A percentile compares a stretch with the other conserved stretches of the same genome.
phyloP scores from a whole-genome alignment of 2,329 filamentous ascomycete genomes.

The Elsinoe ampelina region DNA sequence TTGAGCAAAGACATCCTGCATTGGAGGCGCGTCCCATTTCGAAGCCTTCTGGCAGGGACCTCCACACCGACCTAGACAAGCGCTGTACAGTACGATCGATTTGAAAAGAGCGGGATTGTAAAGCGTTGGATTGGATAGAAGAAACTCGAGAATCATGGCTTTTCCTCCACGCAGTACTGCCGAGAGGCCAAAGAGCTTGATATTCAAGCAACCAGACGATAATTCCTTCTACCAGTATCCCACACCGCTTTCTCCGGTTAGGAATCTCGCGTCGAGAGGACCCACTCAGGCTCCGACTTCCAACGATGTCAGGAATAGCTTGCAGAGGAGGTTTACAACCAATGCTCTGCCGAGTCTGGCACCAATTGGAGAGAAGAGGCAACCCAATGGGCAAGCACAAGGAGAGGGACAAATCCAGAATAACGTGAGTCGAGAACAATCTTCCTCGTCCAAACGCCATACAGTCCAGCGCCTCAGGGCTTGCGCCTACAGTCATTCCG shows the following conservation, averaged over 20 bases:
- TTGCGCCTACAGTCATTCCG: too few relatives aligned
- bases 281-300: slow-evolving; percentile 45
- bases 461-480: too few relatives aligned
- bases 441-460: not conserved
- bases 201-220: slow-evolving; percentile 70
- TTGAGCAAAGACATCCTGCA: not conserved
- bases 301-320: slow-evolving; percentile 62
- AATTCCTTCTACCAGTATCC: slow-evolving; percentile 63
- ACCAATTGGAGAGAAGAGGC: slow-evolving; percentile 47
- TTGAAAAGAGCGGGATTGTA: not conserved
- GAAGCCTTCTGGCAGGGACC: not conserved
- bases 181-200: slow-evolving; percentile 68
- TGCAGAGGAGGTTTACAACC: slow-evolving; percentile 89
- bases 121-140: not conserved
- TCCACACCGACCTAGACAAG: not conserved
- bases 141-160: slow-evolving; percentile 44
- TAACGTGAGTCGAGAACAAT: slow-evolving; percentile 23
- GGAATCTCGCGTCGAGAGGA: slow-evolving; percentile 28
- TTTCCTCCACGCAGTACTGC: slow-evolving; percentile 50
- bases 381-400: slow-evolving; percentile 25
- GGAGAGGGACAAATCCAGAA: slow-evolving; percentile 36
- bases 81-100: not conserved
- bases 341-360: slow-evolving; percentile 67
- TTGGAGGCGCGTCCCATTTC: not conserved
- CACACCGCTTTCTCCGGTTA: slow-evolving; percentile 48